Evolutionary conservation across 2,329 filamentous ascomycete genomes (phyloP), one percentile per base, ranked within the genome.

Genomic region (Phaeosphaeria sp.): DNA sequence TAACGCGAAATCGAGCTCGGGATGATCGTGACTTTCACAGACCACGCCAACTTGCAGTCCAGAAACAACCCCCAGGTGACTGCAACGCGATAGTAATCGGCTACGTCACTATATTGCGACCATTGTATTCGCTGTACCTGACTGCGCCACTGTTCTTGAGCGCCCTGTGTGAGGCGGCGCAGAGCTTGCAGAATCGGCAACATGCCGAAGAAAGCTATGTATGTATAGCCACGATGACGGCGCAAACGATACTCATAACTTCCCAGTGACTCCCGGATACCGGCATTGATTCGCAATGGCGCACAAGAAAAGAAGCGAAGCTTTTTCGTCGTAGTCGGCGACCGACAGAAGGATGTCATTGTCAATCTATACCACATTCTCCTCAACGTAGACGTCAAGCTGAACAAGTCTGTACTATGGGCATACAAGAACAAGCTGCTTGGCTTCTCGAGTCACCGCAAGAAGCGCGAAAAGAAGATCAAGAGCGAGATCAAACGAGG

Each of bases 401-500:
- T 96, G 78, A 96, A 95, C 82, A 98, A 98, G 79, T 95, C 91
- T 13, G 93, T 99, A 2, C 83, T 99, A 11, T 99, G 95, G 95
- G 94, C 95, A 20, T 99, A 99, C 83, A 98, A 98, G 84, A 96
- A 96, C 78, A 95, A 99, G 79, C 85, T 99, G 11, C 83, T 99
- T 30, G 93, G 93, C 49, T 98, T 98, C 77, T 96, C 92, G 30
- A 93, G 92, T 81, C 93, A 99, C 80, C 91, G 95, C 54, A 96
- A 97, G 84, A 99, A 99, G 88, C 91, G 95, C 70, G 95, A 99
- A 79, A 89, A 89, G 73, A 99, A 97, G 83, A 97, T 99, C 78
- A 97, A 97, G 82, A 97, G 94, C 79, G 95, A 99, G 74, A 92
- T 99, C 78, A 97, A 96, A 82, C 87, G 93, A 70, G 95, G 95